These are phyloP conservation scores for Sonneratia caseolaris DNA, from an alignment of 345 rosid genomes.

Conservation along the genomic window DNA sequence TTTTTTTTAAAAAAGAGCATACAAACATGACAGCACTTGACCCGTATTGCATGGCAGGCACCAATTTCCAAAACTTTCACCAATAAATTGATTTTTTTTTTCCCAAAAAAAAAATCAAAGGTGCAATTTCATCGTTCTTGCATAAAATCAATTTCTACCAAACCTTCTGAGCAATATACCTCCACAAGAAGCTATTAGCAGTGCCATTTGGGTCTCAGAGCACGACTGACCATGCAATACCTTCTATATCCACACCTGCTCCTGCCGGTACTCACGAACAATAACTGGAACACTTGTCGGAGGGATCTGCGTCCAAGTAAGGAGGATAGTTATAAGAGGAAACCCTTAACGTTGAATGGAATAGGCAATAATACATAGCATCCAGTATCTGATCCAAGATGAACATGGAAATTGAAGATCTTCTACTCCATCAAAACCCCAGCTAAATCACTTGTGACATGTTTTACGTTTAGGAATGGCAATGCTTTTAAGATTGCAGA, in stretches of 20 bases:
- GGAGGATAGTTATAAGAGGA: too few relatives aligned
- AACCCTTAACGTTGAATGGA: too few relatives aligned
- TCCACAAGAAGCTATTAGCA: not conserved
- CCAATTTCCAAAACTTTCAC: not conserved
- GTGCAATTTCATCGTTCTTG: not conserved
- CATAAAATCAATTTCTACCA: not conserved
- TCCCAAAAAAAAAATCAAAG: not conserved
- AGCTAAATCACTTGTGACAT: not conserved
- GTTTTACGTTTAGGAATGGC: not conserved
- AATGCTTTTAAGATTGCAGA: not conserved
- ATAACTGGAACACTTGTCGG: conserved; percentile 98
- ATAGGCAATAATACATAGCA: not conserved
- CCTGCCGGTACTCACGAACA: conserved; percentile 74
- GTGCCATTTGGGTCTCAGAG: not conserved
- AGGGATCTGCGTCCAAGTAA: conserved; percentile 47
- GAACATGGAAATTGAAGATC: too few relatives aligned
- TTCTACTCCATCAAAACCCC: not conserved
- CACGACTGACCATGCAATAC: not conserved
- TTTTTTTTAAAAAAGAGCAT: too few relatives aligned
- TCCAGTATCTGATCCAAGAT: not conserved
- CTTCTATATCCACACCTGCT: conserved; percentile 45
- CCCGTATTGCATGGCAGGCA: not conserved
- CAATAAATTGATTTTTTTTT: not conserved
- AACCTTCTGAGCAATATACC: not conserved
- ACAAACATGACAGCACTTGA: too few relatives aligned